A percentile compares a stretch with the other conserved stretches of the same genome.
These are phyloP conservation scores for Stemphylium beticola DNA, from an alignment of 2,329 filamentous ascomycete species.

Conservation along the genomic window DNA sequence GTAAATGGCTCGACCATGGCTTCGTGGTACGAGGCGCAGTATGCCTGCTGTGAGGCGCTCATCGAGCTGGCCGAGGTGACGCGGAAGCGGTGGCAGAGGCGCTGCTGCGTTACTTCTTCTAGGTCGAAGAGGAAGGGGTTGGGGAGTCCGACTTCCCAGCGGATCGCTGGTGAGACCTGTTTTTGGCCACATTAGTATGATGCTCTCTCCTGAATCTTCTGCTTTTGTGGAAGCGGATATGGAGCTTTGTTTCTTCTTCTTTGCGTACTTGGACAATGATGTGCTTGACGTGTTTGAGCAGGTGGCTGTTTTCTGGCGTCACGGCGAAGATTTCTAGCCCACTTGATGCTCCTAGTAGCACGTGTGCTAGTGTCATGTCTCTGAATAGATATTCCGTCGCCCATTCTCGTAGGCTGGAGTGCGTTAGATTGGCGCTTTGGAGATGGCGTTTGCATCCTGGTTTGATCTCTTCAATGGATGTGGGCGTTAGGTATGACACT, in stretches of 20 bases:
- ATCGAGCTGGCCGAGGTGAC: background rate
- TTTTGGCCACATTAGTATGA: background rate
- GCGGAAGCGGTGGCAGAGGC: background rate
- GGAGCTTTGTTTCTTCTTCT: too few relatives aligned
- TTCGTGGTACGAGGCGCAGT: background rate
- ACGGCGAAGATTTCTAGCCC: constrained; percentile 17
- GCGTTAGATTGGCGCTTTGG: constrained; percentile 25
- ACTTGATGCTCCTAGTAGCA: constrained; percentile 14
- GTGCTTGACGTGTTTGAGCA: background rate
- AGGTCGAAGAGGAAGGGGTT: background rate
- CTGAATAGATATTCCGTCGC: constrained; percentile 22
- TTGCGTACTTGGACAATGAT: background rate
- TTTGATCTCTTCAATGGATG: constrained; percentile 1
- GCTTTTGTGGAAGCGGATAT: too few relatives aligned
- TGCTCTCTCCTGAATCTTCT: too few relatives aligned
- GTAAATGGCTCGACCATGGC: background rate
- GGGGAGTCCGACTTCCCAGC: background rate
- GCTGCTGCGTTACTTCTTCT: background rate
- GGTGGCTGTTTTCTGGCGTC: background rate
- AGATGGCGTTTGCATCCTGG: constrained; percentile 17
- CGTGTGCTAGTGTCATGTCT: constrained; percentile 23
- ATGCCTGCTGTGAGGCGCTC: background rate
- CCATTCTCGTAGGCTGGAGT: constrained; percentile 24
- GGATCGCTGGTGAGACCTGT: background rate
- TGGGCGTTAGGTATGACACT: constrained; percentile 18